These are phyloP conservation scores for Dactylellina parvicollis DNA, from an alignment of 2,329 filamentous ascomycete genomes.

Conservation along the genomic window DNA sequence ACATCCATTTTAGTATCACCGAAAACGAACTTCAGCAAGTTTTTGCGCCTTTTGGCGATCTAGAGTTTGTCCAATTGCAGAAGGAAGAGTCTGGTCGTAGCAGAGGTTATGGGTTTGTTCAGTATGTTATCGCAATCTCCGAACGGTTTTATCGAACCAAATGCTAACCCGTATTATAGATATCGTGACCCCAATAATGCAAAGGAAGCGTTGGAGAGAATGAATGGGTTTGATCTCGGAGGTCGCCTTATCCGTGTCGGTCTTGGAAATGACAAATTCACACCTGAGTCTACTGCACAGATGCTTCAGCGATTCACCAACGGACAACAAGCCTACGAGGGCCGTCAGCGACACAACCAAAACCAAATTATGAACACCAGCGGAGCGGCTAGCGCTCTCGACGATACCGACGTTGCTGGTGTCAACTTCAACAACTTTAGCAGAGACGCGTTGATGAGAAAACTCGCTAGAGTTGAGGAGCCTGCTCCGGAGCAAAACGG, in stretches of 20 bases:
- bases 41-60: conserved; percentile 96
- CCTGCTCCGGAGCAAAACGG: conserved; percentile 70
- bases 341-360: conserved; percentile 61
- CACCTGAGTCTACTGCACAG: conserved; percentile 92
- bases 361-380: conserved; percentile 79
- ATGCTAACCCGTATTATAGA: conserved; percentile 65
- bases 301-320: conserved; percentile 91
- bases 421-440: conserved; percentile 99
- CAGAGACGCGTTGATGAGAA: conserved; percentile 97
- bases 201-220: conserved; percentile 94
- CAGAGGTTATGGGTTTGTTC: conserved; percentile 96
- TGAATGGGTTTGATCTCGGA: conserved; percentile 99
- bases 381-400: conserved; percentile 83
- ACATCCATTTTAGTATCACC: conserved; percentile 99
- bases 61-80: conserved; percentile 96
- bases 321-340: conserved; percentile 78
- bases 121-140: conserved; percentile 71
- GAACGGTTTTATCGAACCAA: neutral
- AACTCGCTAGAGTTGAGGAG: conserved; percentile 95
- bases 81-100: conserved; percentile 92
- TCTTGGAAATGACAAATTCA: conserved; percentile 99
- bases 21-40: conserved; percentile 95
- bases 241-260: conserved; percentile 97
- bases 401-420: conserved; percentile 96
- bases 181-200: conserved; percentile 91